These are phyloP conservation scores for Paxillus rubicundulus DNA, from an alignment of 768 basidiomycete species.

Conservation along the genomic window DNA sequence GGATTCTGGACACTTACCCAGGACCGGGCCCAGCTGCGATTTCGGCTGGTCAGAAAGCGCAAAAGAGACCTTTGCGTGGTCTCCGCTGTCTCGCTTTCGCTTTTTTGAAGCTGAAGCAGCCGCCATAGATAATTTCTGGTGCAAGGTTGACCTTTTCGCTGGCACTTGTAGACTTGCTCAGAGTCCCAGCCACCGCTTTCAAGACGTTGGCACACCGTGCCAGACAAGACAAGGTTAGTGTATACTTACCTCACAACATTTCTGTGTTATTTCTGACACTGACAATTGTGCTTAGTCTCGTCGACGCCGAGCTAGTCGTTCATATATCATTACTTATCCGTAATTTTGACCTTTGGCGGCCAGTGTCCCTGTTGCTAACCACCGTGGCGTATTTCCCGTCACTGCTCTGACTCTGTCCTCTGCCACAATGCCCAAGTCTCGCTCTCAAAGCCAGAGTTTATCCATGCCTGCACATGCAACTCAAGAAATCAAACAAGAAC, in stretches of 20 bases:
- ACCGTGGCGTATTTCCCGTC: constrained; percentile 13
- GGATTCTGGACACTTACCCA: constrained; percentile 40
- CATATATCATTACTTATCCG: constrained; percentile 17
- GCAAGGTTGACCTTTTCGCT: constrained; percentile 14
- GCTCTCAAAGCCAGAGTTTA: constrained; percentile 29
- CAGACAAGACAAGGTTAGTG: constrained; percentile 13
- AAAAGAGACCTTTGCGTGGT: constrained; percentile 35
- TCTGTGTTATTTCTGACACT: constrained; percentile 10
- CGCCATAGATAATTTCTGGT: constrained; percentile 15
- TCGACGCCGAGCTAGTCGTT: constrained; percentile 20
- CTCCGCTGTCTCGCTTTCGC: constrained; percentile 45
- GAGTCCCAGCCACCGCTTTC: constrained; percentile 11
- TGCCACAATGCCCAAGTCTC: constrained; percentile 31
- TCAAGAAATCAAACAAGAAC: constrained; percentile 13
- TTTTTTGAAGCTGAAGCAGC: constrained; percentile 39
- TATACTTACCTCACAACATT: constrained; percentile 1
- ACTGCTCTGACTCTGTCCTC: constrained; percentile 3
- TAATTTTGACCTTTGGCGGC: constrained; percentile 16
- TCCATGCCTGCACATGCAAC: constrained; percentile 12
- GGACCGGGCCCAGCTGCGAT: constrained; percentile 46
- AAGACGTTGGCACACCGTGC: constrained; percentile 13
- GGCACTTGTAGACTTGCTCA: no score
- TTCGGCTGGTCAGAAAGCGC: constrained; percentile 34
- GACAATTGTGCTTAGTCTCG: constrained; percentile 14
- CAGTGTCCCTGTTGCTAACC: constrained; percentile 12